Percentiles rank a stretch among this genome's conserved stretches.
phyloP scores from a whole-genome alignment of 2,329 filamentous ascomycete genomes.

The Diaporthe ilicicola region DNA sequence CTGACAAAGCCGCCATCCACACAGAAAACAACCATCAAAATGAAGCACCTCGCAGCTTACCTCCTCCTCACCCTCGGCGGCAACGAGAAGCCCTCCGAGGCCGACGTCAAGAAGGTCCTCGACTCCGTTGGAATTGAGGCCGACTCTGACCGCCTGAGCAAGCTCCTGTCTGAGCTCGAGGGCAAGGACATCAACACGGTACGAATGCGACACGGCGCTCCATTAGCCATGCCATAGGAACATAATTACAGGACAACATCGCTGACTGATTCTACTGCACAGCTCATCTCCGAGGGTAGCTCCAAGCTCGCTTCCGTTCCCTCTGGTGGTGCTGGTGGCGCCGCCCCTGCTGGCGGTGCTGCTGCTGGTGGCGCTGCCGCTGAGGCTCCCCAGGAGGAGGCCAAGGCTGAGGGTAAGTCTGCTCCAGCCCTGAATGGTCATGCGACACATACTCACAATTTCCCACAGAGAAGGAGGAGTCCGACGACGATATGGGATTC shows the following conservation, averaged over 20 bases:
- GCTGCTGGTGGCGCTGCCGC: conserved; percentile 73
- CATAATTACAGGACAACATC: conserved; percentile 33
- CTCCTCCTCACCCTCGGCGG: conserved; percentile 95
- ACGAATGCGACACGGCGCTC: conserved; percentile 45
- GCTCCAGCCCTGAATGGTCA: background rate
- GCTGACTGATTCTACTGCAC: conserved; percentile 28
- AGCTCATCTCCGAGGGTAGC: conserved; percentile 92
- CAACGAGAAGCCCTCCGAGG: conserved; percentile 86
- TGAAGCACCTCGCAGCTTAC: conserved; percentile 99
- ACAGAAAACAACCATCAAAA: conserved; percentile 68
- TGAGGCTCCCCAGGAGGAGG: conserved; percentile 69
- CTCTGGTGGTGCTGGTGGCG: conserved; percentile 76
- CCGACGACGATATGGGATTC: conserved; percentile 81
- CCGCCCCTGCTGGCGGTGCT: conserved; percentile 72
- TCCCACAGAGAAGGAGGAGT: conserved; percentile 69
- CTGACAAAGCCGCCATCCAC: background rate
- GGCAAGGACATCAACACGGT: conserved; percentile 96
- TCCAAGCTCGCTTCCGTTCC: conserved; percentile 97
- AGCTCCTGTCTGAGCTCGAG: conserved; percentile 89
- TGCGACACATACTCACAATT: conserved; percentile 39
- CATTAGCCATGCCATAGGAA: conserved; percentile 18
- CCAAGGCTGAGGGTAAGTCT: conserved; percentile 82
- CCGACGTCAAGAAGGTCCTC: conserved; percentile 89
- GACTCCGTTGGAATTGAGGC: conserved; percentile 94
- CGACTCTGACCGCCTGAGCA: conserved; percentile 84